Evolutionary conservation across 139 green algal genomes (phyloP).

Genomic region (Ettlia oleoabundans): DNA sequence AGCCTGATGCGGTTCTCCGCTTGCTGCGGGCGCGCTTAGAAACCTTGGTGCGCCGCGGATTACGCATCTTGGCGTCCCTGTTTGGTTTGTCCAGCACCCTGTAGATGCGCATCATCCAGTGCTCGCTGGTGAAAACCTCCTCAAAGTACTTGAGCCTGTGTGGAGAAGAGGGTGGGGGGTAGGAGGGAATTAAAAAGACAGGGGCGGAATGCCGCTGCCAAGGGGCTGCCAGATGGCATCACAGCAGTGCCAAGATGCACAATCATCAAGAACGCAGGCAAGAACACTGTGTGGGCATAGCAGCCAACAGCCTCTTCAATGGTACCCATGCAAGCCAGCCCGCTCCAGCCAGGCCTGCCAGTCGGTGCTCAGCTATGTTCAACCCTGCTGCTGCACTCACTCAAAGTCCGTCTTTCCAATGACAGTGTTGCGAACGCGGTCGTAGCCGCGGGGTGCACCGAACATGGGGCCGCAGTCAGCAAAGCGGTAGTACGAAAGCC

Average conservation of each 20-base stretch:
- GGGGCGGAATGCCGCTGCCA: background rate
- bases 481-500: slow-evolving; percentile 93
- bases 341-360: no score
- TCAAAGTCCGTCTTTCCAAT: slow-evolving; percentile 84
- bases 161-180: background rate
- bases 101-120: slow-evolving; percentile 94
- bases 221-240: background rate
- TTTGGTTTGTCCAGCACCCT: slow-evolving; percentile 62
- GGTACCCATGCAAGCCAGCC: no score
- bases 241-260: background rate
- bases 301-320: background rate
- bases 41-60: slow-evolving; percentile 37
- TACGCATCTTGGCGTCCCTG: slow-evolving; percentile 48
- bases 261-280: background rate
- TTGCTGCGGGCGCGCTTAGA: background rate
- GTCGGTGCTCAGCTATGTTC: no score
- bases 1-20: background rate
- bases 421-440: slow-evolving; percentile 82
- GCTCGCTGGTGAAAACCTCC: slow-evolving; percentile 91
- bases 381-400: slow-evolving; percentile 3
- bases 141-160: slow-evolving; percentile 87
- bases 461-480: slow-evolving; percentile 60
- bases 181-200: background rate
- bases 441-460: slow-evolving; percentile 66
- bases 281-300: no score